Base-by-base conservation (phyloP, 192 early-diverging fungal species). In the Backusella parvicylindrica region DNA sequence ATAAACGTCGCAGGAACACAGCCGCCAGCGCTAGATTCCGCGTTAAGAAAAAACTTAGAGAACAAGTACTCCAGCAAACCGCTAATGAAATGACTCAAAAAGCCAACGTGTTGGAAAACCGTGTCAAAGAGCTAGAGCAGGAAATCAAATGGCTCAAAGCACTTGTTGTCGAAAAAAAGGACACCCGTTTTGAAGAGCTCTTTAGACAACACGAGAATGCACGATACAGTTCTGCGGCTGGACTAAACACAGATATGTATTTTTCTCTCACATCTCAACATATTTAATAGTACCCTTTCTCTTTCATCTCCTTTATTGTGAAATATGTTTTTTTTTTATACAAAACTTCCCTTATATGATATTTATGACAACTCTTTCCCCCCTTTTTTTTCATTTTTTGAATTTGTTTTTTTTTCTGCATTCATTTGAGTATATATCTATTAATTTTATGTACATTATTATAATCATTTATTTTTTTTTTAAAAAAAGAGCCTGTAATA, bases 1-100 rank as follows among this genome's bases (percentile, higher is more conserved):
- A 98, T 79, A 97, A 97, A 84, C 91, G 97, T 35, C 85, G 91
- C 28, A 86, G 96, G 33, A 99, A 99, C 88, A 99, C 96, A 4
- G 95, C 91, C 0, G 97, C 97, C 3, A 95, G 93, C 13, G 96
- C 96, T 21, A 83, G 97, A 23, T 99, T 99, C 87, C 88, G 97
- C 6, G 86, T 93, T 37, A 96, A 96, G 85, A 99, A 98, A 78
- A 97, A 98, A 82, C 80, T 91, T 79, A 87, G 93, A 47, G 96
- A 98, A 80, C 91, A 94, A 84, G 87, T 85, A 28, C 81, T 99
- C 31, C 92, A 96, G 83, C 85, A 85, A 63, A 92, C 91, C 0
- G 94, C 94, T n/a, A 84, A 89, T 64, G 92, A 94, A 64, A 91
- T 97, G 93, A 86, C 88, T 1, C 88, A 85, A 31, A 91, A 90